phyloP scores from a whole-genome alignment of 1,284 basidiomycete genomes.

The Phlebopus sp. region DNA sequence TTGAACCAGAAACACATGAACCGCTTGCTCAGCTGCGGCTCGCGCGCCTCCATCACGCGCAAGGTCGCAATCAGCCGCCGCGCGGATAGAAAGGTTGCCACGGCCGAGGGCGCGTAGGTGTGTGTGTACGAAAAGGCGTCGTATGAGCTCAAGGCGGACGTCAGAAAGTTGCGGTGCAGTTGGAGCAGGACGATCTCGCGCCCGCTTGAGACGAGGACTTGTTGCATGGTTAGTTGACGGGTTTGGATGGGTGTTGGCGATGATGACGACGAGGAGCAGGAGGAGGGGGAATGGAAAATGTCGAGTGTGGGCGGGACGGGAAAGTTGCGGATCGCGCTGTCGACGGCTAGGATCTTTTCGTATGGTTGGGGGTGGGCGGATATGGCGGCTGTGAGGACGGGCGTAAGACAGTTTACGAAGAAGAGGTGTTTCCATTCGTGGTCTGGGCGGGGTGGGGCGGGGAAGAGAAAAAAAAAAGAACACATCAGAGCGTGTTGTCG shows the following conservation, averaged over 20 bases:
- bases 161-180: conserved; percentile 73
- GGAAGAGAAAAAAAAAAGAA: conserved; percentile 2
- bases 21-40: conserved; percentile 61
- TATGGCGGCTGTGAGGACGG: conserved; percentile 65
- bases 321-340: conserved; percentile 60
- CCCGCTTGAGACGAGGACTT: conserved; percentile 62
- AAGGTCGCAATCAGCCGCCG: conserved; percentile 61
- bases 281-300: conserved; percentile 36
- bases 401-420: conserved; percentile 60
- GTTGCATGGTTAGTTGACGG: conserved; percentile 64
- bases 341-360: conserved; percentile 52
- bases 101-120: conserved; percentile 66
- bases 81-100: conserved; percentile 67
- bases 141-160: conserved; percentile 60
- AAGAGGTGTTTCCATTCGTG: conserved; percentile 75
- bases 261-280: too few relatives aligned
- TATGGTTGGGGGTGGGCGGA: conserved; percentile 59
- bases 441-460: conserved; percentile 40
- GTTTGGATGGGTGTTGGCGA: too few relatives aligned
- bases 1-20: conserved; percentile 80
- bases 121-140: conserved; percentile 62
- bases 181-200: conserved; percentile 72
- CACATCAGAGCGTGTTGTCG: not conserved
- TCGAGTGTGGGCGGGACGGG: conserved; percentile 55
- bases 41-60: conserved; percentile 56